phyloP scores from a whole-genome alignment of 164 flowering plant genomes.

The Annona cherimola region DNA sequence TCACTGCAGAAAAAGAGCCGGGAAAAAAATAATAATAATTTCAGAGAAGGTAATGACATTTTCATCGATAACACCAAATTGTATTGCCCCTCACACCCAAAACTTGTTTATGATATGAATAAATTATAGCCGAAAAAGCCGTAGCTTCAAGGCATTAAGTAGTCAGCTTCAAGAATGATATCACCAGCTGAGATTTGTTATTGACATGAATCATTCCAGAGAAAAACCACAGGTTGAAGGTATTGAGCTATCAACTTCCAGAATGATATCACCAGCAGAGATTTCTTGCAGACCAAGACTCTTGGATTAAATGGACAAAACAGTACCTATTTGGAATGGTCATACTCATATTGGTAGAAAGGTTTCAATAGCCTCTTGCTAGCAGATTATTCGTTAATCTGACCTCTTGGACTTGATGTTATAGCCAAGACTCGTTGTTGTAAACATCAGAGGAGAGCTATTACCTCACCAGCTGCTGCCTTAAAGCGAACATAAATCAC shows the following conservation, averaged over 20 bases:
- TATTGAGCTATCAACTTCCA: not conserved
- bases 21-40: too few relatives aligned
- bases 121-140: not conserved
- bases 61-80: too few relatives aligned
- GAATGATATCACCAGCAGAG: not conserved
- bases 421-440: not conserved
- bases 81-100: not conserved
- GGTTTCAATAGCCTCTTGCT: not conserved
- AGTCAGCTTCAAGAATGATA: not conserved
- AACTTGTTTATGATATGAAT: not conserved
- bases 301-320: not conserved
- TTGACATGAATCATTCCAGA: not conserved
- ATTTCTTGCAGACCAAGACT: not conserved
- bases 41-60: not conserved
- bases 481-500: slow-evolving; percentile 90
- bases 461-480: slow-evolving; percentile 95
- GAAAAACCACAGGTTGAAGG: not conserved
- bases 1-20: not conserved
- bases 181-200: not conserved
- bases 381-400: not conserved
- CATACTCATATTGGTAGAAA: not conserved
- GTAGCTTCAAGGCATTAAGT: not conserved
- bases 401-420: not conserved
- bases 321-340: not conserved
- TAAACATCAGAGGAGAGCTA: not conserved